A percentile compares a stretch with the other conserved stretches of the same genome.
Conservation (phyloP, 2,329 filamentous ascomycete species). For the Cladosporium phlei region DNA sequence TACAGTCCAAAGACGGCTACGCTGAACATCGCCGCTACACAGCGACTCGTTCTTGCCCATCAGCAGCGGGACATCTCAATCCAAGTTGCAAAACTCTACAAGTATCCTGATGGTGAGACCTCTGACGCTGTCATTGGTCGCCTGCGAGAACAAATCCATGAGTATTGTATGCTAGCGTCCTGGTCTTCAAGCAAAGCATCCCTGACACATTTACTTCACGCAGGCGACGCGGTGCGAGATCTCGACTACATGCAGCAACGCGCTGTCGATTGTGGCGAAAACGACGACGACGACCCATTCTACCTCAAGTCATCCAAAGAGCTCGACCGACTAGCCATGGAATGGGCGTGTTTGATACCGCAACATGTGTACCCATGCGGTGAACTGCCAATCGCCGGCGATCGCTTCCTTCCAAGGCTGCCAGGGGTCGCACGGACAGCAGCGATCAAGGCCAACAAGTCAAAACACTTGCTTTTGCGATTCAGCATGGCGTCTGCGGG, state of each 20-base stretch:
- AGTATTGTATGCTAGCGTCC: too few relatives aligned
- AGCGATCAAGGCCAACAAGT: constrained; percentile 1
- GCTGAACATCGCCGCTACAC: not conserved
- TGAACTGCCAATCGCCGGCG: not conserved
- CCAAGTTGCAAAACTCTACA: too few relatives aligned
- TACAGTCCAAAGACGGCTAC: not conserved
- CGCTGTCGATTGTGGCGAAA: not conserved
- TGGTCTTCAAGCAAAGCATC: too few relatives aligned
- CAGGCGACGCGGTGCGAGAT: constrained; percentile 11
- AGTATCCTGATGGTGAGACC: too few relatives aligned
- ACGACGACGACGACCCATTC: constrained; percentile 6
- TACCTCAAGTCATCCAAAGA: constrained; percentile 4
- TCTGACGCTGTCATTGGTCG: too few relatives aligned
- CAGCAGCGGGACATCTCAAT: not conserved
- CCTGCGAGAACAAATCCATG: too few relatives aligned
- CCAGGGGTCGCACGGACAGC: not conserved
- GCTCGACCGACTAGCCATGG: constrained; percentile 5
- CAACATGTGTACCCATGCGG: constrained; percentile 9
- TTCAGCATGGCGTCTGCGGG: constrained; percentile 12
- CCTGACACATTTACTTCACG: too few relatives aligned
- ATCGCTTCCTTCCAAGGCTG: not conserved
- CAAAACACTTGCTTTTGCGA: constrained; percentile 3
- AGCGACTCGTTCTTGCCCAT: not conserved
- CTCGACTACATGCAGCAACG: constrained; percentile 14
- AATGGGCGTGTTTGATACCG: constrained; percentile 9